phyloP scores from a whole-genome alignment of 768 basidiomycete genomes.

The Fomitopsis serialis region DNA sequence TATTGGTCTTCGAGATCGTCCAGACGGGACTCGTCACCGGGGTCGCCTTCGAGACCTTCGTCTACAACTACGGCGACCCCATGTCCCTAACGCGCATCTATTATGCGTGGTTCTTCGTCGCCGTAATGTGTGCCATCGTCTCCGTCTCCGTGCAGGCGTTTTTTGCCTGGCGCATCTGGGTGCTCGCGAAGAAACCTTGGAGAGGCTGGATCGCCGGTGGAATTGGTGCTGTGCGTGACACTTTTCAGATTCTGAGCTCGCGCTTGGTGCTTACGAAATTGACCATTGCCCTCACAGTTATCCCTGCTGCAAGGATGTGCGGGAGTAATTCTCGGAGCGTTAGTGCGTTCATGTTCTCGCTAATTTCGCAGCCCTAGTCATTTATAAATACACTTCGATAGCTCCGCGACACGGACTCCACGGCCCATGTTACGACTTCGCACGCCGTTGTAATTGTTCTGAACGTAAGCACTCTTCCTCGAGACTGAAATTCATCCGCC shows the following conservation, averaged over 20 bases:
- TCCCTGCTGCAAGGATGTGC: neutral
- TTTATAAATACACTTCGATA: no score
- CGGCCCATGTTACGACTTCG: neutral
- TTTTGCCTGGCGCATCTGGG: slow-evolving; percentile 8
- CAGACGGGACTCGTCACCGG: slow-evolving; percentile 2
- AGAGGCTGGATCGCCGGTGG: neutral
- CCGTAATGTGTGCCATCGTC: slow-evolving; percentile 5
- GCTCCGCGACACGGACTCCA: neutral
- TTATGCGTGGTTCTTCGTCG: slow-evolving; percentile 4
- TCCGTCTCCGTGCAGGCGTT: slow-evolving; percentile 5
- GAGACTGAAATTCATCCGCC: no score
- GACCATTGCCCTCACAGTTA: neutral
- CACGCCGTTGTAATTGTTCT: neutral
- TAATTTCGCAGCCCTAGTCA: no score
- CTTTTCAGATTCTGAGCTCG: neutral
- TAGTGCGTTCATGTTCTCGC: no score
- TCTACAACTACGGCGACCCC: neutral
- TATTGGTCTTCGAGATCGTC: slow-evolving; percentile 2
- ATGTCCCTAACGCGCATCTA: neutral
- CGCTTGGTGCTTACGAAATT: no score
- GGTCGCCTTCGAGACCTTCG: neutral
- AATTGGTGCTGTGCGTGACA: slow-evolving; percentile 1
- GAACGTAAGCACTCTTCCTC: neutral
- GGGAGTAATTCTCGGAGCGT: neutral
- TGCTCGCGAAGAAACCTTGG: neutral